Percentiles rank a stretch among this genome's conserved stretches.
Conservation (phyloP, 2,329 filamentous ascomycete species). For the Aspergillus sp. region DNA sequence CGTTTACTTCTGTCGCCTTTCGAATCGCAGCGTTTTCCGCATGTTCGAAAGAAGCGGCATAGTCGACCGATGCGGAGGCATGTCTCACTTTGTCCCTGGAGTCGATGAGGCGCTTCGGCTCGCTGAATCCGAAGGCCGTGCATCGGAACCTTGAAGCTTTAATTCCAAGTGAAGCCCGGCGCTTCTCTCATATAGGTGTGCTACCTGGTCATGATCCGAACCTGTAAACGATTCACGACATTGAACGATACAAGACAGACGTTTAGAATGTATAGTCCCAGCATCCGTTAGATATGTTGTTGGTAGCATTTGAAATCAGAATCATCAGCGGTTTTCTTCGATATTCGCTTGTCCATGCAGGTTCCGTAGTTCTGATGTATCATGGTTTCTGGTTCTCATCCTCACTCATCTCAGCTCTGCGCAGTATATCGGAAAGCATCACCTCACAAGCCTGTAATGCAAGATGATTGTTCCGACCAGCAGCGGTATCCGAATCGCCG, state of each 20-base stretch:
- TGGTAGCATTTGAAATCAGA: background rate
- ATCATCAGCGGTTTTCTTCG: background rate
- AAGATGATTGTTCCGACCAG: slow-evolving; percentile 20
- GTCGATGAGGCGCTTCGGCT: slow-evolving; percentile 82
- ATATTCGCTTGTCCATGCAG: background rate
- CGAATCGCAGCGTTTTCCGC: slow-evolving; percentile 63
- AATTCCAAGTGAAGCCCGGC: background rate
- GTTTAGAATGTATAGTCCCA: slow-evolving; percentile 2
- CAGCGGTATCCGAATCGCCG: slow-evolving; percentile 23
- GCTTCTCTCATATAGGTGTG: background rate
- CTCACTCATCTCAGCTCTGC: slow-evolving; percentile 29
- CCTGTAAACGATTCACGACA: slow-evolving; percentile 3
- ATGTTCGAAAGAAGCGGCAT: slow-evolving; percentile 81
- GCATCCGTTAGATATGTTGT: slow-evolving; percentile 1
- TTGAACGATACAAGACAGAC: background rate
- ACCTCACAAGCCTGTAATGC: slow-evolving; percentile 36
- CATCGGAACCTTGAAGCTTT: slow-evolving; percentile 35
- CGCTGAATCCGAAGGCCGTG: slow-evolving; percentile 70
- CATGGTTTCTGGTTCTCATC: background rate
- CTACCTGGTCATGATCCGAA: background rate
- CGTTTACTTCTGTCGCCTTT: slow-evolving; percentile 58
- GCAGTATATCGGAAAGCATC: slow-evolving; percentile 35
- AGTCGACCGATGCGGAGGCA: slow-evolving; percentile 76
- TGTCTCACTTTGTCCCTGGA: slow-evolving; percentile 74
- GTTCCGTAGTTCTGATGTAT: background rate